Base-by-base conservation (phyloP, 169 alveolate species). In the Eimeria maxima region DNA sequence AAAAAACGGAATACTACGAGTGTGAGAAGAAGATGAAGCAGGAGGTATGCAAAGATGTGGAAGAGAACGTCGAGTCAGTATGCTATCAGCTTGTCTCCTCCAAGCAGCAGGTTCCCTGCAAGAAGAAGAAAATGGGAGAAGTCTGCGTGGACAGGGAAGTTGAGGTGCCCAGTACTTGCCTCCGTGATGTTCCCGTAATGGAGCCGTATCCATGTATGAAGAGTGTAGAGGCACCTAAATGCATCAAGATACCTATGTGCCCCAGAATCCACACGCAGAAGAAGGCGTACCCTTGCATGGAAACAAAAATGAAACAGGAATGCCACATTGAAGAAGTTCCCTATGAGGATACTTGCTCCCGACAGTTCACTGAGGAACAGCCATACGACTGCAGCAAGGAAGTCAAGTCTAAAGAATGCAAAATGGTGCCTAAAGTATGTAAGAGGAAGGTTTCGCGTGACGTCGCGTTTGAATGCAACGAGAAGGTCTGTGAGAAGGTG, bases 311-410 rank as follows among this genome's bases (percentile, higher is more conserved):
- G 96, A 94, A 84, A 27, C 90, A 50, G 88, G 94, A 94, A 50
- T 94, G 96, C 94, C 76, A 71, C 22, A 69, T 81, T 16, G 92
- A 81, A 69, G 94, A 76, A 33, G 96, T 94, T 6, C 93, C 96
- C 1, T 94, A 83, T 45, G 94, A 94, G 53, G 96, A 84, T 94
- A 94, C 96, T 42, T 94, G 96, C 96, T 60, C 90, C 65, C 80
- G 90, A 20, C 53, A 57, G 38, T 88, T 94, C 90, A 67, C 92
- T 18, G 94, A 74, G 76, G 83, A 81, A 60, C 81, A 69, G 69
- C 94, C 90, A 0, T 94, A 94, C 89, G 90, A 88, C 45, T 94
- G 96, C 94, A 94, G 89, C 89, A 94, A 94, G 63, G 91, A 88
- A 27, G 90, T 73, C 89, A 94, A 84, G 38, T 55, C 86, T 38